phyloP scores from a whole-genome alignment of 805 yeast genomes.

The Suhomyces sp. region DNA sequence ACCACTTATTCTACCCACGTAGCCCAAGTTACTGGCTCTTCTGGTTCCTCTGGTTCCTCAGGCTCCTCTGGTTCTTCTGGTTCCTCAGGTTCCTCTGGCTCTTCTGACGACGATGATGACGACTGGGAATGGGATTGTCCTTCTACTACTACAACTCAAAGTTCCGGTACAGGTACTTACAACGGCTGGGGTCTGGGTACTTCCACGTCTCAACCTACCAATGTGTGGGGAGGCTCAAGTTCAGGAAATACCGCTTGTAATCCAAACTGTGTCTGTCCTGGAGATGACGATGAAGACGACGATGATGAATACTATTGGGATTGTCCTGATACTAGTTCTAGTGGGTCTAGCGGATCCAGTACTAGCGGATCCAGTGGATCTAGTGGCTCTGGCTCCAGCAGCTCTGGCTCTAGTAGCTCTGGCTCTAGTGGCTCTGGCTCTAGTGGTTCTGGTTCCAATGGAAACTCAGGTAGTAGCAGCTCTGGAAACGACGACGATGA shows the following conservation, averaged over 20 bases:
- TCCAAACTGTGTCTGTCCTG: conserved; percentile 10
- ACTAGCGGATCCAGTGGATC: conserved; percentile 2
- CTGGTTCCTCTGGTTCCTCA: conserved; percentile 3
- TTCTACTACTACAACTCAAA: not conserved
- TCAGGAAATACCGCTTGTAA: conserved; percentile 8
- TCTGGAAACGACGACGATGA: conserved; percentile 11
- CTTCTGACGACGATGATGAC: not conserved
- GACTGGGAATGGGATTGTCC: conserved; percentile 1
- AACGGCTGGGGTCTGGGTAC: conserved; percentile 6
- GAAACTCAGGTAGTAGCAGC: conserved; percentile 3
- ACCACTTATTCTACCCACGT: conserved; percentile 6
- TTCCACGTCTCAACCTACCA: conserved; percentile 5
- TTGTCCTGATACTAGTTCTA: not conserved
- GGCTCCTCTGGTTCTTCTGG: not conserved
- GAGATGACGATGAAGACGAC: conserved; percentile 10
- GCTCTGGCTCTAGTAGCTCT: conserved; percentile 4
- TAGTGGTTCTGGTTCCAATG: conserved; percentile 2
- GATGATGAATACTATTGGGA: conserved; percentile 15
- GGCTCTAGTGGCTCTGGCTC: conserved; percentile 1
- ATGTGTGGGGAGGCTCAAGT: conserved; percentile 11
- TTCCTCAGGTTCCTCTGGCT: not conserved
- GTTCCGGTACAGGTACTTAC: conserved; percentile 2
- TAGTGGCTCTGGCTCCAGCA: not conserved
- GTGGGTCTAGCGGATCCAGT: not conserved
- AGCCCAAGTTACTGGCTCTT: not conserved